Conservation (phyloP, 805 yeast species). For the Starmerella etchellsii region DNA sequence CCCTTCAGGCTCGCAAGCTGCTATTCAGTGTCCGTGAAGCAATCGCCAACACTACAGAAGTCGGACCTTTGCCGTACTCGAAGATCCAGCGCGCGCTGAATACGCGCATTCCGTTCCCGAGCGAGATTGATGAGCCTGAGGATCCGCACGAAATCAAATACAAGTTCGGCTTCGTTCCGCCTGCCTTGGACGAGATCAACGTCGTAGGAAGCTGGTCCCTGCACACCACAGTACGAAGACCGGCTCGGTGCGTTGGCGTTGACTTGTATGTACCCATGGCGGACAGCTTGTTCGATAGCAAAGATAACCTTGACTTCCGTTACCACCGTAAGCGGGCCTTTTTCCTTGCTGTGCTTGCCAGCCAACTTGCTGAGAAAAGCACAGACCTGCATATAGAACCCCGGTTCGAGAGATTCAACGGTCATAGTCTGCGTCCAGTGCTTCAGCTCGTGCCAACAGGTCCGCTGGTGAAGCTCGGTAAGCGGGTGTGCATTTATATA, state of each 20-base stretch:
- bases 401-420: slow-evolving; percentile 59
- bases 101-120: slow-evolving; percentile 55
- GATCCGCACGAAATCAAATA: slow-evolving; percentile 33
- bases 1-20: slow-evolving; percentile 50
- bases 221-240: slow-evolving; percentile 60
- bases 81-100: slow-evolving; percentile 8
- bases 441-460: slow-evolving; percentile 36
- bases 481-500: slow-evolving; percentile 56
- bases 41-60: slow-evolving; percentile 8
- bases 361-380: slow-evolving; percentile 26
- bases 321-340: slow-evolving; percentile 83
- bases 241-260: slow-evolving; percentile 47
- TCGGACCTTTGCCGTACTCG: slow-evolving; percentile 8
- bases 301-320: slow-evolving; percentile 82
- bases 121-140: neutral
- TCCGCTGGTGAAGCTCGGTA: slow-evolving; percentile 13
- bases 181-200: slow-evolving; percentile 47
- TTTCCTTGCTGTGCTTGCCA: slow-evolving; percentile 64
- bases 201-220: slow-evolving; percentile 83
- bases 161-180: slow-evolving; percentile 54
- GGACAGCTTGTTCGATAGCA: slow-evolving; percentile 53
- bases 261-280: slow-evolving; percentile 85
- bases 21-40: slow-evolving; percentile 47
- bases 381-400: slow-evolving; percentile 32
- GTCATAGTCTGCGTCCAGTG: slow-evolving; percentile 65